phyloP scores from a whole-genome alignment of 768 basidiomycete species.

The Myochromella boudieri region DNA sequence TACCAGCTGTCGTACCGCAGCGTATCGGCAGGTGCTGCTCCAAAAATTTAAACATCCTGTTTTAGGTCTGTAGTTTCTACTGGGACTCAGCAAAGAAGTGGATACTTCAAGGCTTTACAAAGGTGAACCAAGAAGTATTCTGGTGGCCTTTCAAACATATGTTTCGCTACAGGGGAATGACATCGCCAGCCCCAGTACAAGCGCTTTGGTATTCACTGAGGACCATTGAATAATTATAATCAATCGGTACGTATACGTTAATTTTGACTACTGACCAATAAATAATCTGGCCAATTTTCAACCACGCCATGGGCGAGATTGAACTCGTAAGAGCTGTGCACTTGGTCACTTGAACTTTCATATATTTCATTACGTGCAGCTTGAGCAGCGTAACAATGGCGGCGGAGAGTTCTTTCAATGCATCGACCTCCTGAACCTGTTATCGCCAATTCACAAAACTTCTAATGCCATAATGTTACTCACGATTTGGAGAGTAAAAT shows the following conservation, averaged over 20 bases:
- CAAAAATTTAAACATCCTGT: constrained; percentile 57
- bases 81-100: constrained; percentile 39
- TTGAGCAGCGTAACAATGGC: constrained; percentile 45
- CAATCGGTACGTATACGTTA: not conserved
- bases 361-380: constrained; percentile 49
- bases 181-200: constrained; percentile 50
- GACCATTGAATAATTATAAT: constrained; percentile 39
- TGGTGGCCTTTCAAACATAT: constrained; percentile 54
- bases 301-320: constrained; percentile 47
- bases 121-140: constrained; percentile 59
- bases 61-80: constrained; percentile 46
- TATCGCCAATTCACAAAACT: no score
- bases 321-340: constrained; percentile 51
- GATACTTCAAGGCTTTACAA: constrained; percentile 51
- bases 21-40: constrained; percentile 41
- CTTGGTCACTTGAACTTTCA: constrained; percentile 47
- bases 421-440: constrained; percentile 49
- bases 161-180: constrained; percentile 50
- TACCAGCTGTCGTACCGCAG: constrained; percentile 45
- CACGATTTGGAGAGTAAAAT: constrained; percentile 61
- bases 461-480: constrained; percentile 19
- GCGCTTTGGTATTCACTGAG: constrained; percentile 57
- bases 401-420: constrained; percentile 46
- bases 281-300: constrained; percentile 54
- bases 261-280: constrained; percentile 38